phyloP scores from a whole-genome alignment of 371 early-diverging fungal species.

The Apophysomyces trapeziformis region DNA sequence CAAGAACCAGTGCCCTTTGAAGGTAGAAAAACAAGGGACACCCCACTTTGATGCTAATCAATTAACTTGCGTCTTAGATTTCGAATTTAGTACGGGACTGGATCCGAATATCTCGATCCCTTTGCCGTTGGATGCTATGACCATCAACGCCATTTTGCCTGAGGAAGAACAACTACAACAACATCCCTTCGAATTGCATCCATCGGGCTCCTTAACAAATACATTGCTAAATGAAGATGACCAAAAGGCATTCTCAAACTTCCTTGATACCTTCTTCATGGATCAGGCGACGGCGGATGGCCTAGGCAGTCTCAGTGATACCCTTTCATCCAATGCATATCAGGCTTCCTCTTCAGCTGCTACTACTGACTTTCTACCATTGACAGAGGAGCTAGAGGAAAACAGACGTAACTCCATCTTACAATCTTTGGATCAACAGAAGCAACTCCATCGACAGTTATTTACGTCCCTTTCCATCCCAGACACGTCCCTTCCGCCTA shows the following conservation, averaged over 20 bases:
- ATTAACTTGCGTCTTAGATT: constrained; percentile 16
- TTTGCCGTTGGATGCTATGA: constrained; percentile 20
- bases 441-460: constrained; percentile 30
- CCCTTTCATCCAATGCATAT: not conserved
- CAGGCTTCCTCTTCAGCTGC: not conserved
- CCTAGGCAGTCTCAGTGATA: not conserved
- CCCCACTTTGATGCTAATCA: too few species aligned
- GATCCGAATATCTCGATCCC: constrained; percentile 23
- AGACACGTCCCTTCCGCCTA: constrained; percentile 15
- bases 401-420: constrained; percentile 38
- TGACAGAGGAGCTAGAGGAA: constrained; percentile 29
- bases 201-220: not conserved
- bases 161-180: not conserved
- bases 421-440: constrained; percentile 42
- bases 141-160: constrained; percentile 17
- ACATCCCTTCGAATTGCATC: not conserved
- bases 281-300: constrained; percentile 31
- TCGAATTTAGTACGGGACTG: constrained; percentile 32
- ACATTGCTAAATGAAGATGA: constrained; percentile 44
- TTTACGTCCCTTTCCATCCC: constrained; percentile 18
- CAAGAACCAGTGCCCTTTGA: constrained; percentile 42
- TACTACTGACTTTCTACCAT: not conserved
- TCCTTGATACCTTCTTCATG: constrained; percentile 48
- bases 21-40: constrained; percentile 15
- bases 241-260: constrained; percentile 45